Percentiles rank a stretch among this genome's conserved stretches.
Evolutionary conservation across 148 eudicot species (phyloP).

Genomic region (Salicornia ramosissima): DNA sequence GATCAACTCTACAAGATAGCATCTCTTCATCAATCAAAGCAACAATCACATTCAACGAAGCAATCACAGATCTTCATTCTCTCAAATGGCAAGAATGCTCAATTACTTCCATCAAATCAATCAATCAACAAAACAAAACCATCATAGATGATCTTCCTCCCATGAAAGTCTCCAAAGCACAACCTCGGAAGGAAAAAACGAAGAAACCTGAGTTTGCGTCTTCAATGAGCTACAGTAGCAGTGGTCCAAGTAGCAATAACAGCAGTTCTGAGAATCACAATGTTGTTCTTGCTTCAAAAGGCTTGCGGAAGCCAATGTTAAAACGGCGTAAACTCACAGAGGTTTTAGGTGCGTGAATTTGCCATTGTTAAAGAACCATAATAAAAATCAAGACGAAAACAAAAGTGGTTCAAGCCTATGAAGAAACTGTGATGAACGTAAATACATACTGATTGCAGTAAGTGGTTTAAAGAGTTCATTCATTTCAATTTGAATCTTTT

Average conservation of each 20-base stretch:
- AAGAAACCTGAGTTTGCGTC: background rate
- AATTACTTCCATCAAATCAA: conserved; percentile 33
- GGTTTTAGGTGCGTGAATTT: background rate
- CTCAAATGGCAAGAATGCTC: conserved; percentile 57
- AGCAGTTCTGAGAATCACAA: background rate
- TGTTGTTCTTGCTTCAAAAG: background rate
- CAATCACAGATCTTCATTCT: conserved; percentile 27
- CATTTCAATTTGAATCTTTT: background rate
- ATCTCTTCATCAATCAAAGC: conserved; percentile 31
- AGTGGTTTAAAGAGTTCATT: background rate
- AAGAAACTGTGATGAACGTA: background rate
- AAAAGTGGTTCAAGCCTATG: background rate
- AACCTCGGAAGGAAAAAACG: conserved; percentile 31
- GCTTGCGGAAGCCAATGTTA: background rate
- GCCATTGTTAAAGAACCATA: no score
- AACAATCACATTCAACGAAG: conserved; percentile 32
- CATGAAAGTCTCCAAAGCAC: conserved; percentile 3
- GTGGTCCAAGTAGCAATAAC: conserved; percentile 4
- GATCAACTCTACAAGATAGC: conserved; percentile 41
- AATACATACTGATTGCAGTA: background rate
- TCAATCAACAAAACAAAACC: conserved; percentile 19
- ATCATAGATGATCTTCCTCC: background rate
- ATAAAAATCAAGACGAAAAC: no score
- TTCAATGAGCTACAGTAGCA: background rate
- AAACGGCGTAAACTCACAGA: background rate